Base-by-base conservation (phyloP, 208 protist genomes). In the Acanthamoeba lenticulata region DNA sequence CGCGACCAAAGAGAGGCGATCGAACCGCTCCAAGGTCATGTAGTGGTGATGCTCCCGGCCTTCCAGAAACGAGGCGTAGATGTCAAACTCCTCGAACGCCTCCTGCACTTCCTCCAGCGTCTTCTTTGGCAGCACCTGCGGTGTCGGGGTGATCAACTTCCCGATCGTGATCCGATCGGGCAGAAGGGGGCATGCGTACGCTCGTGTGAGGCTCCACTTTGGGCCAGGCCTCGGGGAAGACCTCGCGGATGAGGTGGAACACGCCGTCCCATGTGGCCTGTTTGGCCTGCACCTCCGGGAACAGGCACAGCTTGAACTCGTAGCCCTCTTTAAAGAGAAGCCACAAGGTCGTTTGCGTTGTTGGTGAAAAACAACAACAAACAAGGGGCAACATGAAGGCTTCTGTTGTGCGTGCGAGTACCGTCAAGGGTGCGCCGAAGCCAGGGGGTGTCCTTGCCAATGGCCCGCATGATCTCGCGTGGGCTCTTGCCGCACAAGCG, bases 361-460 rank as follows among this genome's bases (percentile, higher is more conserved):
- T 15, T 17, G 5, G 45, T 52, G 9, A 52, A 15, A 5, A 57
- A 57, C 2, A 57, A 21, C 52, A 57, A 57, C 15, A 57, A 17
- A 1, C 0, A 17, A 65, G 57, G 27, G 27, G 60, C 9, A 38
- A 36, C 47, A 52, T 19, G 47, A 52, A 15, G 9, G 15, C 47
- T 5, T 52, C 15, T 19, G 47, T 15, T 52, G 32, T 9, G 15
- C 13, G 62, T 29, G 52, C 52, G 11, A 21, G 36, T 47, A 79
- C 69, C 69, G 9, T 79, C 47, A 13, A 89, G 45, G 27, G 42
- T 89, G 17, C 32, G 79, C 5, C 40, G 42, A 6, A 89, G 11
- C 79, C 79, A 89, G 29, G 79, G 42, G 6, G 42, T 89, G 79
- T 89, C 79, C 36, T 89, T 89, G 79, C 79, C 79, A 32, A 89